A percentile compares a stretch with the other conserved stretches of the same genome.
These are phyloP conservation scores for Galerina marginata DNA, from an alignment of 768 basidiomycete genomes.

Conservation along the genomic window DNA sequence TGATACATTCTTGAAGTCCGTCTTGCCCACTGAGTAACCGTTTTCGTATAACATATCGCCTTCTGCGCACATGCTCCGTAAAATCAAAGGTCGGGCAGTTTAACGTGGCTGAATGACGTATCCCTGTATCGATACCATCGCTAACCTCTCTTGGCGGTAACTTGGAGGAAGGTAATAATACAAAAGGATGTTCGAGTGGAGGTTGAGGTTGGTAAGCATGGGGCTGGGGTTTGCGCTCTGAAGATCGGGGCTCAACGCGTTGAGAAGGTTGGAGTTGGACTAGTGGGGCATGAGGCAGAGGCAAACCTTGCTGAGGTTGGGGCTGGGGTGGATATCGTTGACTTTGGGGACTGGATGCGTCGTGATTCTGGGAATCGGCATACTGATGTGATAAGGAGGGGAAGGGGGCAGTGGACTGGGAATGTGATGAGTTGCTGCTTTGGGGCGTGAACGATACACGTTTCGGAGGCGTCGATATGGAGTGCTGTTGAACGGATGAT, in stretches of 20 bases:
- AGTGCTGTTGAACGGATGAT: too few relatives aligned
- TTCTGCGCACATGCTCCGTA: constrained; percentile 3
- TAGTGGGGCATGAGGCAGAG: too few relatives aligned
- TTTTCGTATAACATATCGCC: constrained; percentile 9
- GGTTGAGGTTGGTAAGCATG: not conserved
- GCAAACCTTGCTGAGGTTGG: too few relatives aligned
- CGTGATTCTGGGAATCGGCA: too few relatives aligned
- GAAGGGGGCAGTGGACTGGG: not conserved
- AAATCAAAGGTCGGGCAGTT: constrained; percentile 6
- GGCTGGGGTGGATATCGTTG: too few relatives aligned
- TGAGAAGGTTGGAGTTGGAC: too few relatives aligned
- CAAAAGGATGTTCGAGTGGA: not conserved
- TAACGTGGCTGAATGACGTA: not conserved
- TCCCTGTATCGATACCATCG: too few relatives aligned
- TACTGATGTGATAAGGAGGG: not conserved
- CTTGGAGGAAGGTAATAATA: not conserved
- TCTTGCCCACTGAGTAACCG: not conserved
- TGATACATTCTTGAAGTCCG: constrained; percentile 23
- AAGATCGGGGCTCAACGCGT: too few relatives aligned
- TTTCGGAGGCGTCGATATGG: not conserved
- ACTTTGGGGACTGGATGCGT: too few relatives aligned
- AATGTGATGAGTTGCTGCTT: not conserved
- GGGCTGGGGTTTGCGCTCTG: too few relatives aligned
- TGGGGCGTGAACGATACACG: not conserved
- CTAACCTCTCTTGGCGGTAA: too few relatives aligned